Base-by-base conservation (phyloP, 805 yeast species). In the Grigorovia transvaalensis region DNA sequence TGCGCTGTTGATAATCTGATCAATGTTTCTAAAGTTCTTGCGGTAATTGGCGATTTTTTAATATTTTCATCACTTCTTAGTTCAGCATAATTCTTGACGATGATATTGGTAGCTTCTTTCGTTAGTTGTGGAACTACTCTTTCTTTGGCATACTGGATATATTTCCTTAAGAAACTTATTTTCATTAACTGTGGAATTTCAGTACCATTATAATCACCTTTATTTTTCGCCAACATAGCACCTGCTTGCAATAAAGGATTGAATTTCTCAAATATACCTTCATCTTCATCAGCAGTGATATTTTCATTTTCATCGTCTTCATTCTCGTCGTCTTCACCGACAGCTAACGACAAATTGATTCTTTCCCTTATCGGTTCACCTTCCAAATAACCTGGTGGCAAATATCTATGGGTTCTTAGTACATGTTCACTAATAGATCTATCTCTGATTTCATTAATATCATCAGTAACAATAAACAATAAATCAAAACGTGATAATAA, bases 1-100 rank as follows among this genome's bases (percentile, higher is more conserved):
- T 93, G 98, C 0, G 99, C 98, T 1, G 97, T 87, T 0, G 97
- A 76, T 54, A 91, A 74, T 75, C 99, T 95, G 67, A 91, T 91
- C 57, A 91, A 74, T 0, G 99, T 91, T 70, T 91, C 99, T 59
- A 91, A 74, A 4, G 98, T 93, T 81, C 99, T 86, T n/a, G 98
- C 96, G 1, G 99, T 91, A 58, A 91, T 87, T 41, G 99, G 98
- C 1, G 96, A 84, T 0, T 96, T 90, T 63, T 82, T 78, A 50
- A 85, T 79, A 58, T 82, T 85, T 62, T 82, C 84, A 56, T 84
- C 86, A 66, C 89, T 90, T 72, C 99, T 80, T 57, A 93, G 74
- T 12, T 82, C 81, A 1, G 96, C 74, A 65, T 91, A 93, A 17
- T 85, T 80, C 50, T 77, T 79, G 20, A 89, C 93, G 61, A 93